These are phyloP conservation scores for Podaxis mareebaensis DNA, from an alignment of 768 basidiomycete species.

Conservation along the genomic window DNA sequence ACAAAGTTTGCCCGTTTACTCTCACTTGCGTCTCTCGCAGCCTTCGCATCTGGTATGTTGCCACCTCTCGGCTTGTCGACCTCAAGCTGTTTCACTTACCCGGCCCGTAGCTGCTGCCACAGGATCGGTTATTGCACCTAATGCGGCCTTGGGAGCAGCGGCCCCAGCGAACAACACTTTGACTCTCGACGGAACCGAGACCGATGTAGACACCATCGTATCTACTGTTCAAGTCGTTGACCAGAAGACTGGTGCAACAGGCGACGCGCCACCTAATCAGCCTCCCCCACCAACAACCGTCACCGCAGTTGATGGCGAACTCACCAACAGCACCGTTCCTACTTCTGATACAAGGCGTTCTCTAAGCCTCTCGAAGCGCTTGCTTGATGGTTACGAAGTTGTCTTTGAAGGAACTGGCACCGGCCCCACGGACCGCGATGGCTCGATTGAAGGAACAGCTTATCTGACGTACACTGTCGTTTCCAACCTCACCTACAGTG, in stretches of 20 bases:
- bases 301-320: slow-evolving; percentile 45
- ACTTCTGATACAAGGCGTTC: slow-evolving; percentile 19
- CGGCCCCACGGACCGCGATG: slow-evolving; percentile 38
- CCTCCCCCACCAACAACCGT: slow-evolving; percentile 37
- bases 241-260: slow-evolving; percentile 38
- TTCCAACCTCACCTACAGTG: slow-evolving; percentile 44
- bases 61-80: not conserved
- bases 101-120: slow-evolving; percentile 21
- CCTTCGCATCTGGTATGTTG: slow-evolving; percentile 24
- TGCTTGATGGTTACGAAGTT: slow-evolving; percentile 31
- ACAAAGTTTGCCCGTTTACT: slow-evolving; percentile 17
- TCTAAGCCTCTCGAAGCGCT: slow-evolving; percentile 22
- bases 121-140: slow-evolving; percentile 23
- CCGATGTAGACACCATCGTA: slow-evolving; percentile 35
- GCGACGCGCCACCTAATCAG: slow-evolving; percentile 31
- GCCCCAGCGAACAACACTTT: slow-evolving; percentile 19
- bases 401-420: slow-evolving; percentile 42
- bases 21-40: slow-evolving; percentile 22
- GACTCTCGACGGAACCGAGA: slow-evolving; percentile 26
- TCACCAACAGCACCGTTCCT: slow-evolving; percentile 26
- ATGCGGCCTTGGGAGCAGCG: slow-evolving; percentile 16
- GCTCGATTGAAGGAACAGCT: slow-evolving; percentile 47
- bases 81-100: not conserved
- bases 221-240: slow-evolving; percentile 35
- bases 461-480: slow-evolving; percentile 50